A percentile compares a stretch with the other conserved stretches of the same genome.
phyloP scores from a whole-genome alignment of 2,329 filamentous ascomycete species.

The Botrytis squamosa region DNA sequence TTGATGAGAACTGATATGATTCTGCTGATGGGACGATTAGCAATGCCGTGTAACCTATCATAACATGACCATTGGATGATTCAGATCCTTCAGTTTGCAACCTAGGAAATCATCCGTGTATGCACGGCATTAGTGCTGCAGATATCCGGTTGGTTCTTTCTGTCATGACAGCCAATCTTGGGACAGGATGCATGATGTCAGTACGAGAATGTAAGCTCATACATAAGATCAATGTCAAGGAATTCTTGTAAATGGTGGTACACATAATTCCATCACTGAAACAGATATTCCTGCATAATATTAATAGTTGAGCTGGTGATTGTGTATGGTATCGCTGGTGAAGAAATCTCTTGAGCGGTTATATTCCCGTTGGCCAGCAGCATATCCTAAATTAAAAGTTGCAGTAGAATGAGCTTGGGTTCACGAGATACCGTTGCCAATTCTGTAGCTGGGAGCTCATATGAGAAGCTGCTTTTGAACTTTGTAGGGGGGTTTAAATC shows the following conservation, averaged over 20 bases:
- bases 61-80: not conserved
- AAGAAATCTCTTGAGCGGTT: not conserved
- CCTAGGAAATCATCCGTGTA: not conserved
- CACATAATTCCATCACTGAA: not conserved
- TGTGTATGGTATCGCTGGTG: not conserved
- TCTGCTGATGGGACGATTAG: not conserved
- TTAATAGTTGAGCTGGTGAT: not conserved
- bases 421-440: not conserved
- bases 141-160: not conserved
- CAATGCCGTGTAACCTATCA: not conserved
- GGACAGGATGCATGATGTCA: not conserved
- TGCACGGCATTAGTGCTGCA: not conserved
- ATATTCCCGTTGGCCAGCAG: not conserved
- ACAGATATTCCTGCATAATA: not conserved
- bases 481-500: no score
- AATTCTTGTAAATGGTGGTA: not conserved
- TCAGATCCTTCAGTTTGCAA: not conserved
- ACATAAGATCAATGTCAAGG: not conserved
- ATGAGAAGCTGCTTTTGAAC: not conserved
- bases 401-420: not conserved
- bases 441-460: not conserved
- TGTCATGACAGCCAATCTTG: not conserved
- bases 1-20: not conserved
- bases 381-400: not conserved
- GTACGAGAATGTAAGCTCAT: not conserved